Base-by-base conservation (phyloP, 2,329 filamentous ascomycete species). In the Arthrobotrys entomopaga region DNA sequence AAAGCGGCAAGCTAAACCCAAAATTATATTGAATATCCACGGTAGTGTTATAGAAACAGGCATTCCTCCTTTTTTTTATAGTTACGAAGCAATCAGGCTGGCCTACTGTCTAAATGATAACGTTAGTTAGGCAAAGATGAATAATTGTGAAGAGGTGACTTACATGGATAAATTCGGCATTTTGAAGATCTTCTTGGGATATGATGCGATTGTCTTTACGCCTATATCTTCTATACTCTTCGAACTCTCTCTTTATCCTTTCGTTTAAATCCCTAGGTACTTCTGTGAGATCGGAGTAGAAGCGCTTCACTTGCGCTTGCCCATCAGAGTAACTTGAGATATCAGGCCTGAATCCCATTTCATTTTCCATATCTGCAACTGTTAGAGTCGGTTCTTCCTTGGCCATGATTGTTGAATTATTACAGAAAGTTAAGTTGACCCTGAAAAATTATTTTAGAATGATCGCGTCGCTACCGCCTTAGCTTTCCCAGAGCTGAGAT, bases 211-310 rank as follows among this genome's bases (percentile, higher is more conserved):
- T 43, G 10, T 43, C 11, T 43, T 43, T 43, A 43, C 3, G 40
- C 40, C 13, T 16, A 43, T 10, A 16, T 43, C 40, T 43, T 10
- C 11, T 43, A 43, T 43, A 16, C 40, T 43, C 40, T 43, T 43
- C 40, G 11, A 43, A 43, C 40, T 43, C 40, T 43, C 40, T 13
- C 40, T 43, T 43, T 43, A 43, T 43, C 40, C 40, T 43, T 10
- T 43, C 40, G 11, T 43, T 3, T 3, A 13, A 3, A 43, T 43
- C 40, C n/a, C 40, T 10, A 43, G 40, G 11, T 3, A 43, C 40
- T 43, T 13, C 11, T 16, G 40, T 16, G 40, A 43, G 40, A 13
- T 43, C 40, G n/a, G 40, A 43, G 40, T 43, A 43, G 11, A 43
- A 43, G 40, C 40, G 40, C 40, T 43, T 10, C 40, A 10, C n/a